phyloP scores from a whole-genome alignment of 441 rosid species.

The Mallotus japonicus region DNA sequence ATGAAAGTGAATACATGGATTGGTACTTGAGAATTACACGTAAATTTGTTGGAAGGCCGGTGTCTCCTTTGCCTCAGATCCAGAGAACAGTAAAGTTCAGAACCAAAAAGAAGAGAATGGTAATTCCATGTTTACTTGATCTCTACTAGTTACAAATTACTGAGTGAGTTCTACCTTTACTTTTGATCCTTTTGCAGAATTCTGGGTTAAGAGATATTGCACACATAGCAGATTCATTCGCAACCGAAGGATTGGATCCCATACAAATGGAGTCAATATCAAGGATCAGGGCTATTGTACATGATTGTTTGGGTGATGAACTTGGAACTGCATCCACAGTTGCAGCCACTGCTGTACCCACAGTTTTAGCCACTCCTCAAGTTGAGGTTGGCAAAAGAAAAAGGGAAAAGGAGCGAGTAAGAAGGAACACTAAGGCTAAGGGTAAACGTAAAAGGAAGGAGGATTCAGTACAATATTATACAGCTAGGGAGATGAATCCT shows the following conservation, averaged over 20 bases:
- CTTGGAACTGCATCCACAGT: constrained; percentile 12
- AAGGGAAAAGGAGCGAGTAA: constrained; percentile 35
- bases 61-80: constrained; percentile 37
- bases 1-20: constrained; percentile 55
- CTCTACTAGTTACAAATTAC: not conserved
- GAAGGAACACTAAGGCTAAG: constrained; percentile 26
- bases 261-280: constrained; percentile 41
- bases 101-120: constrained; percentile 32
- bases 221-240: constrained; percentile 42
- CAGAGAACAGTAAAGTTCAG: constrained; percentile 39
- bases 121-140: constrained; percentile 11
- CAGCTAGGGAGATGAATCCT: constrained; percentile 23
- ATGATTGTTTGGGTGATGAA: constrained; percentile 42
- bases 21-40: constrained; percentile 64
- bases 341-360: not conserved
- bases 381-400: constrained; percentile 31
- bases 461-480: constrained; percentile 24
- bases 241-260: constrained; percentile 36
- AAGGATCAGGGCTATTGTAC: constrained; percentile 43
- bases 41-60: constrained; percentile 57
- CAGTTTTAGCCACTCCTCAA: constrained; percentile 12
- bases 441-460: constrained; percentile 34
- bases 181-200: constrained; percentile 29
- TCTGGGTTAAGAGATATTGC: constrained; percentile 52
- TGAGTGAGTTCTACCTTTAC: not conserved